Base-by-base conservation (phyloP, 495 filamentous ascomycete species). In the Aspergillus nanangensis region DNA sequence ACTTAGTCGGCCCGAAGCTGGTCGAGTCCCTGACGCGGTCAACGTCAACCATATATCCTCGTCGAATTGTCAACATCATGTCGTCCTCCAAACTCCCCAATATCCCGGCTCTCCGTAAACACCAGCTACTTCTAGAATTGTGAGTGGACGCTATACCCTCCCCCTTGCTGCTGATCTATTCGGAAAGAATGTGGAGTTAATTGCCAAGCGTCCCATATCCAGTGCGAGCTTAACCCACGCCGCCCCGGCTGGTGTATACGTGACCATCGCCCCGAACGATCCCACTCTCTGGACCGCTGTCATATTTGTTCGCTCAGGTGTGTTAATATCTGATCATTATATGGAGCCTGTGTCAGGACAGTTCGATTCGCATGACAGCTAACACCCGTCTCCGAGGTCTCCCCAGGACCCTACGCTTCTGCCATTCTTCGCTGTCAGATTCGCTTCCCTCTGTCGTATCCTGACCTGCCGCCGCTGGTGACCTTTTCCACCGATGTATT, bases 401-500 rank as follows among this genome's bases (percentile, higher is more conserved):
- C 9, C 19, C 15, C 50, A 91, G 90, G 92, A 15, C 93, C 92
- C 13, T 97, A 96, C 69, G 78, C 87, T 23, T 81, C 84, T 24
- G 88, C 91, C 20, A 79, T 95, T 44, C 79, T 98, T 47, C 88
- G 91, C 44, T 95, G 96, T 70, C 83, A 88, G 49, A 82, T 98
- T 52, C 82, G 81, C 40, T 96, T 96, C 60, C 89, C 93, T 8
- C 69, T 83, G 50, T 73, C 74, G 20, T 96, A 95, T 58, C 93
- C 93, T 4, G 66, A 73, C 24, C 66, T 84, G 7, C 87, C 93
- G 32, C 93, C 93, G 5, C 72, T 88, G 4, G 81, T 98, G 38
- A 91, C 82, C 32, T 95, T 98, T 62, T 72, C 79, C 21, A 93
- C 86, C 34, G 92, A 96, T 53, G 82, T 96, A 41, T 98, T 96